phyloP scores from a whole-genome alignment of 768 basidiomycete species.

The Crassisporium funariophilum region DNA sequence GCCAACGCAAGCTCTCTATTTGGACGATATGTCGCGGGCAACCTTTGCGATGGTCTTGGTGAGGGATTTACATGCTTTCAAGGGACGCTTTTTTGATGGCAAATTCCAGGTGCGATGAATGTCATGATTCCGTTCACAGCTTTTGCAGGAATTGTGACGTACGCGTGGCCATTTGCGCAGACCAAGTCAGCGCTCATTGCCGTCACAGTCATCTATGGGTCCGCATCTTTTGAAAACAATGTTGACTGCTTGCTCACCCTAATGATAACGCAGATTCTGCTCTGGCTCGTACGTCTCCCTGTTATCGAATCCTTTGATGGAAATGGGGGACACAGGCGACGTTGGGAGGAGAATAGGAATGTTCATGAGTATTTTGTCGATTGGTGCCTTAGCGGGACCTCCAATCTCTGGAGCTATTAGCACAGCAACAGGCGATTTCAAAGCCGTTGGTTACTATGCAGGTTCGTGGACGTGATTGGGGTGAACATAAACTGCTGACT shows the following conservation, averaged over 20 bases:
- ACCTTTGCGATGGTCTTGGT: constrained; percentile 60
- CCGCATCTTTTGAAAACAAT: constrained; percentile 20
- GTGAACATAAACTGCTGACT: background rate
- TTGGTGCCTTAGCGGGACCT: constrained; percentile 69
- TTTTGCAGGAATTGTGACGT: constrained; percentile 59
- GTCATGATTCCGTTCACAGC: constrained; percentile 66
- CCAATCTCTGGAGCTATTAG: constrained; percentile 76
- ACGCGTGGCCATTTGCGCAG: constrained; percentile 68
- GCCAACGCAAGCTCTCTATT: constrained; percentile 67
- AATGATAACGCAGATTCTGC: constrained; percentile 43
- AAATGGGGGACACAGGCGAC: constrained; percentile 60
- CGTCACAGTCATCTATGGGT: constrained; percentile 69
- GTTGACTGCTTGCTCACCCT: background rate
- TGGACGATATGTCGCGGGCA: constrained; percentile 59
- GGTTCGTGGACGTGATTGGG: constrained; percentile 30
- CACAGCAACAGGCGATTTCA: constrained; percentile 51
- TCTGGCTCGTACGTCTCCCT: constrained; percentile 66
- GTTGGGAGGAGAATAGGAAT: constrained; percentile 69
- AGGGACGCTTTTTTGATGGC: background rate
- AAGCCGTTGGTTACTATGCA: constrained; percentile 57
- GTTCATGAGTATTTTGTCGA: constrained; percentile 57
- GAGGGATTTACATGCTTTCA: constrained; percentile 11
- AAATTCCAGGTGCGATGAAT: constrained; percentile 59
- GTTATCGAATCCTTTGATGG: constrained; percentile 56
- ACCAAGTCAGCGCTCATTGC: constrained; percentile 47